phyloP scores from a whole-genome alignment of 495 filamentous ascomycete species.

The Niebla homalea region DNA sequence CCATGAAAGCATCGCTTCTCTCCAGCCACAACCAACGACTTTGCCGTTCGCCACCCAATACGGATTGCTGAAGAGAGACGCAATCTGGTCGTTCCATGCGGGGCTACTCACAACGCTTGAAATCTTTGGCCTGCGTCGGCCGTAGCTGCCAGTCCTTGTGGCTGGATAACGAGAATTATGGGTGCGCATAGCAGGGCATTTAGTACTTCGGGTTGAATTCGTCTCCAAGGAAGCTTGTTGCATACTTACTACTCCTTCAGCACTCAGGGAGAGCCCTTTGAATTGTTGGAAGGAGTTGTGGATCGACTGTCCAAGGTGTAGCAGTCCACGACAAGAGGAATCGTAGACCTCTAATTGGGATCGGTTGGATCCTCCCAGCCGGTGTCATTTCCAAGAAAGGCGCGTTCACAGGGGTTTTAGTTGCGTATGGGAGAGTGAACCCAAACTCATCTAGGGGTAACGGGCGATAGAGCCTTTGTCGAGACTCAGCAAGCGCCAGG shows the following conservation, averaged over 20 bases:
- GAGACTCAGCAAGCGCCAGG: conserved; percentile 11
- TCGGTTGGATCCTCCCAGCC: conserved; percentile 2
- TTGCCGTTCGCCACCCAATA: conserved; percentile 3
- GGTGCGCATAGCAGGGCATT: background rate
- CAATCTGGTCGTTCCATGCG: conserved; percentile 5
- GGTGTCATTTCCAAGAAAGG: conserved; percentile 10
- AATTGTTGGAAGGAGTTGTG: conserved; percentile 5
- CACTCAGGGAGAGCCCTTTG: background rate
- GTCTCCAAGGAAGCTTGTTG: background rate
- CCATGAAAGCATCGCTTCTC: background rate
- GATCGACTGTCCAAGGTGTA: conserved; percentile 3
- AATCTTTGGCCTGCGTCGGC: background rate
- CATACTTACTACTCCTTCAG: background rate
- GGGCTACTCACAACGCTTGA: background rate
- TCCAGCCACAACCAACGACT: background rate
- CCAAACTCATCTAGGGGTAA: conserved; percentile 15
- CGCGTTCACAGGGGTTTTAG: background rate
- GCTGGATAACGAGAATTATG: background rate
- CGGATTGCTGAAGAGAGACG: background rate
- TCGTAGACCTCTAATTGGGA: conserved; percentile 4
- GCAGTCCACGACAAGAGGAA: conserved; percentile 11
- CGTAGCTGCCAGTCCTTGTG: background rate
- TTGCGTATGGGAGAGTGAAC: conserved; percentile 11
- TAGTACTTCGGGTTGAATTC: background rate
- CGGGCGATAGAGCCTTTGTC: conserved; percentile 14